Evolutionary conservation across 192 early-diverging fungal species (phyloP).

Genomic region (Entomortierella parvispora): DNA sequence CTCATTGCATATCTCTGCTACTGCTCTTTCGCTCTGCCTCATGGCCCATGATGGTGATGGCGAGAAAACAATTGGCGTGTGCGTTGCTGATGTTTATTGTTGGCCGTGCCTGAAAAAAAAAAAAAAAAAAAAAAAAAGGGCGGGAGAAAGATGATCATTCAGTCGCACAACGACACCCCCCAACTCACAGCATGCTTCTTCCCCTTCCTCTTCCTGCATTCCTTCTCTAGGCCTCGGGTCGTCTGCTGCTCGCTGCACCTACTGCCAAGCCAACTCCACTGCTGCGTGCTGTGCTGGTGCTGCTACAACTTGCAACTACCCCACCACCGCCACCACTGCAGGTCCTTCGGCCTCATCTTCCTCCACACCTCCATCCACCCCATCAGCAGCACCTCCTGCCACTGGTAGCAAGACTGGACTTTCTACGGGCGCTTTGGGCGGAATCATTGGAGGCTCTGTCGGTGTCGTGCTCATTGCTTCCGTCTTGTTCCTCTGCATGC

Average conservation of each 20-base stretch:
- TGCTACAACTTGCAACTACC: no score
- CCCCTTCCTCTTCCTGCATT: no score
- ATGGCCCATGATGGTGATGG: neutral
- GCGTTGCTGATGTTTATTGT: neutral
- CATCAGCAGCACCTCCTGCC: neutral
- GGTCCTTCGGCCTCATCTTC: no score
- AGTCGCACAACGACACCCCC: neutral
- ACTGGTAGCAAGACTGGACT: conserved; percentile 1
- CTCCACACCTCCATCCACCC: no score
- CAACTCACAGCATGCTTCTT: no score
- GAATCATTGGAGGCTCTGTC: conserved; percentile 40
- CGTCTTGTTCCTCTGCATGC: conserved; percentile 14
- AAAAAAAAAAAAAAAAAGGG: conserved; percentile 3
- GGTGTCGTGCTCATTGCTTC: conserved; percentile 13
- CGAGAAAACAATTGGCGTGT: neutral
- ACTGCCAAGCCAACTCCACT: no score
- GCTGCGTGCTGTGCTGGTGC: no score
- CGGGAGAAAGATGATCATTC: conserved; percentile 7
- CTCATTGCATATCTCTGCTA: no score
- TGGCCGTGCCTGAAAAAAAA: conserved; percentile 4
- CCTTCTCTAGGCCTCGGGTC: no score
- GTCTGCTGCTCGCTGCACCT: no score
- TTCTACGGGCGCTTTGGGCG: neutral
- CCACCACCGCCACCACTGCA: no score
- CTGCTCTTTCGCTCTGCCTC: no score